Percentiles rank a stretch among this genome's conserved stretches.
Evolutionary conservation across 257 asterid species (phyloP).

Genomic region (Eustoma russellianum): DNA sequence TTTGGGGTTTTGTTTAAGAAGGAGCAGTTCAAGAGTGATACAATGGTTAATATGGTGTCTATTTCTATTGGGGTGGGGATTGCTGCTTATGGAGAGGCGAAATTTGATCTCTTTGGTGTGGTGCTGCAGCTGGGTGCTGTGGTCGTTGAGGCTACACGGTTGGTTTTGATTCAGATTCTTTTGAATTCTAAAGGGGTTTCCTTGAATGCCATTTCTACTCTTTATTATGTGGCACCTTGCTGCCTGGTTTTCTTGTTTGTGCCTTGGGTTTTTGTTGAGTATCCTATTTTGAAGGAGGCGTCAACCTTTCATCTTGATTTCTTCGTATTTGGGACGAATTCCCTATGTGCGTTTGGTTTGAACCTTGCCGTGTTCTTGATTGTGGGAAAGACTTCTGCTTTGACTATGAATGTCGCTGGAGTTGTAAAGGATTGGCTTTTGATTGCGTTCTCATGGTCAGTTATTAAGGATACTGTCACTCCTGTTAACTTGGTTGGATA

Average conservation of each 20-base stretch:
- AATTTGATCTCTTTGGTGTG: constrained; percentile 58
- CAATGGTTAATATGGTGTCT: constrained; percentile 57
- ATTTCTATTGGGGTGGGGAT: constrained; percentile 67
- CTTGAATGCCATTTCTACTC: constrained; percentile 54
- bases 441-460: constrained; percentile 23
- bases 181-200: constrained; percentile 53
- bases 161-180: constrained; percentile 63
- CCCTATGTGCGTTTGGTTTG: constrained; percentile 52
- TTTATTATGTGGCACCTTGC: constrained; percentile 58
- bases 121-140: constrained; percentile 53
- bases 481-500: constrained; percentile 18
- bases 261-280: constrained; percentile 58
- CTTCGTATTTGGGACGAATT: constrained; percentile 51
- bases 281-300: constrained; percentile 44
- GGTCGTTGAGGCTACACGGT: constrained; percentile 60
- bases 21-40: constrained; percentile 35
- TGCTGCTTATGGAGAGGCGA: constrained; percentile 67
- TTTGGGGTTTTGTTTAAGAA: constrained; percentile 41
- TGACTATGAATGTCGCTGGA: constrained; percentile 27
- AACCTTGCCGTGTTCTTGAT: constrained; percentile 39
- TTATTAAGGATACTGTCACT: constrained; percentile 21
- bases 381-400: constrained; percentile 20
- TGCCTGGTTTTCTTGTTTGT: constrained; percentile 45
- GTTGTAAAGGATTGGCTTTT: constrained; percentile 24
- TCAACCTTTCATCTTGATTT: constrained; percentile 47